phyloP scores from a whole-genome alignment of 208 protist species.

The Tritrichomonas musculus region DNA sequence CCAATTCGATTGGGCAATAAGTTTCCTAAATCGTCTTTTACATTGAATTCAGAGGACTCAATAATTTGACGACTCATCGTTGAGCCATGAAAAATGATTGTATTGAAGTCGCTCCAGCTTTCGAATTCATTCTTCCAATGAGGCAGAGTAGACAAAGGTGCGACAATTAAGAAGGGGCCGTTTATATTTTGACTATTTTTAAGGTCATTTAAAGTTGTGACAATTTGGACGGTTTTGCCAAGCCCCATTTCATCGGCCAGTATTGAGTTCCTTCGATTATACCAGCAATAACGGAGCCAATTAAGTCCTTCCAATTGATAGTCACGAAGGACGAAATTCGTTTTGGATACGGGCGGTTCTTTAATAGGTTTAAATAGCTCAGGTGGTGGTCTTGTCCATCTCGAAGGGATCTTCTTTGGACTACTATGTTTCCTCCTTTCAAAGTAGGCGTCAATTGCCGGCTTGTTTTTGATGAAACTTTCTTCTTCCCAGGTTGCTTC shows the following conservation, averaged over 20 bases:
- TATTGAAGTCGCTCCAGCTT: conserved; percentile 58
- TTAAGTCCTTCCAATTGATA: conserved; percentile 55
- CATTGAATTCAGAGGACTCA: background rate
- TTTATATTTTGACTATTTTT: conserved; percentile 43
- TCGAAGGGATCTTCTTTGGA: background rate
- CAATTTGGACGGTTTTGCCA: conserved; percentile 35
- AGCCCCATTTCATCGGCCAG: conserved; percentile 90
- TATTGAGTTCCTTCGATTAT: conserved; percentile 58
- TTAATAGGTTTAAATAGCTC: background rate
- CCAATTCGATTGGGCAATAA: background rate
- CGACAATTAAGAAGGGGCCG: conserved; percentile 64
- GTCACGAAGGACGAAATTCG: background rate
- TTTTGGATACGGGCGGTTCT: background rate
- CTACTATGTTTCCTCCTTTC: background rate
- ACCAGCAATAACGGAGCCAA: conserved; percentile 85
- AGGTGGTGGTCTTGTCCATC: background rate
- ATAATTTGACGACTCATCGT: conserved; percentile 15
- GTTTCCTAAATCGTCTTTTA: background rate
- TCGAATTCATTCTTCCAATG: conserved; percentile 56
- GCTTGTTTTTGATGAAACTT: background rate
- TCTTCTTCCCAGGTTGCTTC: conserved; percentile 1
- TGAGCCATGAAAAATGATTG: conserved; percentile 25
- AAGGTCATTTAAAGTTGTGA: background rate
- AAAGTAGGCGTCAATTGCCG: background rate
- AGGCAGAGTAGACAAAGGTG: conserved; percentile 60